Conservation (phyloP, 2,329 filamentous ascomycete genomes). For the Penicillium brasilianum region DNA sequence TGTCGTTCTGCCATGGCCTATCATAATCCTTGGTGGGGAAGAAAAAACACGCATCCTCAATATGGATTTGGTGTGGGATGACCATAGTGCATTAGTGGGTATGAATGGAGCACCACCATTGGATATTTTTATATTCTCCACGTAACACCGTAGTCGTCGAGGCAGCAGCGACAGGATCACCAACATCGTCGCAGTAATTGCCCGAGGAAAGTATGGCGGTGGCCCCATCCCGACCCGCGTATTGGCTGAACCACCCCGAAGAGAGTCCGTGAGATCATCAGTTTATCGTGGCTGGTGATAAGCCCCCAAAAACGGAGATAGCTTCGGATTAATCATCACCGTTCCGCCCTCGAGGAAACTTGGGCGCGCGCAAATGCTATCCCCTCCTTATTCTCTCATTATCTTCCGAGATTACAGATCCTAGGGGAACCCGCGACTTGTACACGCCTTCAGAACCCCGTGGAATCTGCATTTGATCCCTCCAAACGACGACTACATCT, state of each 20-base stretch:
- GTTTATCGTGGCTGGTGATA: constrained; percentile 14
- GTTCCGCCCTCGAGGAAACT: background rate
- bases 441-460: background rate
- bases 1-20: background rate
- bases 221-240: background rate
- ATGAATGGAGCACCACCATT: background rate
- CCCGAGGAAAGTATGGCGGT: background rate
- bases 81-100: background rate
- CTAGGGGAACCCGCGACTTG: background rate
- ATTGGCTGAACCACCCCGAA: constrained; percentile 3
- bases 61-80: background rate
- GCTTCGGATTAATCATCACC: constrained; percentile 13
- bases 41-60: background rate
- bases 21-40: background rate
- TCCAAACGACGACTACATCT: background rate
- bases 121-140: background rate
- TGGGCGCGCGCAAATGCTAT: background rate
- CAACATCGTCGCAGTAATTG: background rate
- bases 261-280: background rate
- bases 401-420: background rate
- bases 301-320: constrained; percentile 17
- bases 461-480: background rate
- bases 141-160: background rate
- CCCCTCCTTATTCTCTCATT: background rate
- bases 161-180: background rate